A percentile compares a stretch with the other conserved stretches of the same genome.
phyloP scores from a whole-genome alignment of 345 rosid species.

The Nephelium lappaceum region DNA sequence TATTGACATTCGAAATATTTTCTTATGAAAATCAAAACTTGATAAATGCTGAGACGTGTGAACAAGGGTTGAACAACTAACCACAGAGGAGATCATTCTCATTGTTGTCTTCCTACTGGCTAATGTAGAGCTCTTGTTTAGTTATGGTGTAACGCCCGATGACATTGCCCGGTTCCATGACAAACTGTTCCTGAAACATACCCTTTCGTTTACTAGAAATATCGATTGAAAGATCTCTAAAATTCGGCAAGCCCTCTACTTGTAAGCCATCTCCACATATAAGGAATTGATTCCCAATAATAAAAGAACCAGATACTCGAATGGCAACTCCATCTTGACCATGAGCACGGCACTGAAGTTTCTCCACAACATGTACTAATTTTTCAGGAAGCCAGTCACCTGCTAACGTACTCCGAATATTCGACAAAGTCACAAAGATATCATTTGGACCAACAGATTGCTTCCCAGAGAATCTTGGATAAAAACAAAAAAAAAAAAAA shows the following conservation, averaged over 20 bases:
- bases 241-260: conserved; percentile 84
- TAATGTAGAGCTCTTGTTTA: conserved; percentile 77
- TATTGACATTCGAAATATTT: neutral
- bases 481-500: conserved; percentile 7
- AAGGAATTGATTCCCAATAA: conserved; percentile 82
- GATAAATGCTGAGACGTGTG: neutral
- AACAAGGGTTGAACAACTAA: neutral
- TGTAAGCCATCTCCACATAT: conserved; percentile 95
- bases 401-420: conserved; percentile 67
- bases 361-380: conserved; percentile 90
- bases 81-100: neutral
- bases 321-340: conserved; percentile 71
- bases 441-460: conserved; percentile 56
- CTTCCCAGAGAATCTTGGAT: conserved; percentile 64
- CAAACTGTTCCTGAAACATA: conserved; percentile 81
- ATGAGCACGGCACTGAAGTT: conserved; percentile 71
- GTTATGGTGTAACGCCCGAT: conserved; percentile 68
- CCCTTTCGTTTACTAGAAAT: conserved; percentile 77
- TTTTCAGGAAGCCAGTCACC: conserved; percentile 87
- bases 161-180: conserved; percentile 56
- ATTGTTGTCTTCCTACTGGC: conserved; percentile 15
- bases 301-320: conserved; percentile 85
- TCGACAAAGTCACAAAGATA: conserved; percentile 55
- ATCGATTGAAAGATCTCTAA: conserved; percentile 83
- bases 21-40: neutral